Evolutionary conservation across 75 land plant genomes (phyloP).

Genomic region (Adiantum capillusveneris): DNA sequence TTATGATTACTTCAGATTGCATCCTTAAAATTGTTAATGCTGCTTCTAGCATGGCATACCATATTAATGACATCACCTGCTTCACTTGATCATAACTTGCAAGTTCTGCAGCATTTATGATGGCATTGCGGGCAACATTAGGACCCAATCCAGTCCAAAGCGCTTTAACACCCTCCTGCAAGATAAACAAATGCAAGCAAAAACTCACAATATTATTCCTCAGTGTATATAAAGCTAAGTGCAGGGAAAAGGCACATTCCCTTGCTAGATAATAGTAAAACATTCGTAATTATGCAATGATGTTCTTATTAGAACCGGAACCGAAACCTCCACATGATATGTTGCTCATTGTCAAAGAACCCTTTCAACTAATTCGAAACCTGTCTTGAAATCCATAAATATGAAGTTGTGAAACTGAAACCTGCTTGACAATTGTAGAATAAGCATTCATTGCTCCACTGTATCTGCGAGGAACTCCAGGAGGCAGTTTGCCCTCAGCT

Average conservation of each 20-base stretch:
- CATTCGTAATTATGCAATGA: too few relatives aligned
- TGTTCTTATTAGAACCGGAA: too few relatives aligned
- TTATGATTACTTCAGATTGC: too few relatives aligned
- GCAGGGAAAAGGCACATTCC: too few relatives aligned
- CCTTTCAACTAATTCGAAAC: too few relatives aligned
- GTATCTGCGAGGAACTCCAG: constrained; percentile 95
- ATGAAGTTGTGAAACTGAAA: constrained; percentile 16
- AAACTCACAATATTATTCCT: neutral
- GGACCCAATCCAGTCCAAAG: constrained; percentile 99
- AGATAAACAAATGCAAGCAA: constrained; percentile 2
- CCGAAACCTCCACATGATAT: too few relatives aligned
- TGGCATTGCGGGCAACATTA: constrained; percentile 93
- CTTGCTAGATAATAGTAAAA: too few relatives aligned
- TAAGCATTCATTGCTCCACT: constrained; percentile 95
- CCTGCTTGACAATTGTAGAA: constrained; percentile 86
- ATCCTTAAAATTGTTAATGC: too few relatives aligned
- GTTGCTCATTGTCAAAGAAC: too few relatives aligned
- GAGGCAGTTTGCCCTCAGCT: constrained; percentile 90
- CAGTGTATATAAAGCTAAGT: too few relatives aligned
- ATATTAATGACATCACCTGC: constrained; percentile 54
- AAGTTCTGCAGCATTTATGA: constrained; percentile 98
- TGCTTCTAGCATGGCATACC: too few relatives aligned
- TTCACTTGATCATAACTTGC: constrained; percentile 99
- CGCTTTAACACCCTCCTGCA: constrained; percentile 81
- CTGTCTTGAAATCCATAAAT: too few relatives aligned